Evolutionary conservation across 305 asterid genomes (phyloP).

Genomic region (Fraxinus platypoda): DNA sequence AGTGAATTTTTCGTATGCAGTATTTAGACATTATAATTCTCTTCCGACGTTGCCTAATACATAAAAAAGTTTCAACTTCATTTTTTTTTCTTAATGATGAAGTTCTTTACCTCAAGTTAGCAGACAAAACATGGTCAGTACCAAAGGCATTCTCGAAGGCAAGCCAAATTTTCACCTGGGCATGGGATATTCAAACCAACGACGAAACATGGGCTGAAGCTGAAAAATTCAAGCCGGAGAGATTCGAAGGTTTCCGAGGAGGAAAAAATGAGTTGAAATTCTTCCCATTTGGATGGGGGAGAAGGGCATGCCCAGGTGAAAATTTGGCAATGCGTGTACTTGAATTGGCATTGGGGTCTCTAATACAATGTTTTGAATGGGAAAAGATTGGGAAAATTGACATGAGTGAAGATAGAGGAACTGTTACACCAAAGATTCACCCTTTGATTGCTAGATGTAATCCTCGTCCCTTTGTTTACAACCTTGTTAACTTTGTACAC

Average conservation of each 20-base stretch:
- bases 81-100: too few species aligned
- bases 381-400: slow-evolving; percentile 47
- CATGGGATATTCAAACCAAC: slow-evolving; percentile 47
- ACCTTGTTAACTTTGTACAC: slow-evolving; percentile 25
- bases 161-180: too few species aligned
- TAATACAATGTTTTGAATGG: slow-evolving; percentile 70
- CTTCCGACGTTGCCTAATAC: too few species aligned
- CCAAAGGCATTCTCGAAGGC: not conserved
- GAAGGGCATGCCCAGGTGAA: slow-evolving; percentile 68
- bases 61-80: not conserved
- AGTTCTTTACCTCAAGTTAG: not conserved
- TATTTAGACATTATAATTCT: not conserved
- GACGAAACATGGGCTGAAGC: slow-evolving; percentile 37
- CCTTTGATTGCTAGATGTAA: slow-evolving; percentile 45
- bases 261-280: slow-evolving; percentile 34
- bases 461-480: slow-evolving; percentile 35
- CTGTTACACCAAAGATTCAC: slow-evolving; percentile 45
- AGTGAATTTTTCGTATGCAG: not conserved
- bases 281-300: slow-evolving; percentile 62
- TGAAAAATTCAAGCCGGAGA: slow-evolving; percentile 35
- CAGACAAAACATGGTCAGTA: not conserved
- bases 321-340: slow-evolving; percentile 50
- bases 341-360: slow-evolving; percentile 48
- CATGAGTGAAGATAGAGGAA: slow-evolving; percentile 51
- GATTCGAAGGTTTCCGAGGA: slow-evolving; percentile 29